These are phyloP conservation scores for Pisolithus marmoratus DNA, from an alignment of 768 basidiomycete species.

Conservation along the genomic window DNA sequence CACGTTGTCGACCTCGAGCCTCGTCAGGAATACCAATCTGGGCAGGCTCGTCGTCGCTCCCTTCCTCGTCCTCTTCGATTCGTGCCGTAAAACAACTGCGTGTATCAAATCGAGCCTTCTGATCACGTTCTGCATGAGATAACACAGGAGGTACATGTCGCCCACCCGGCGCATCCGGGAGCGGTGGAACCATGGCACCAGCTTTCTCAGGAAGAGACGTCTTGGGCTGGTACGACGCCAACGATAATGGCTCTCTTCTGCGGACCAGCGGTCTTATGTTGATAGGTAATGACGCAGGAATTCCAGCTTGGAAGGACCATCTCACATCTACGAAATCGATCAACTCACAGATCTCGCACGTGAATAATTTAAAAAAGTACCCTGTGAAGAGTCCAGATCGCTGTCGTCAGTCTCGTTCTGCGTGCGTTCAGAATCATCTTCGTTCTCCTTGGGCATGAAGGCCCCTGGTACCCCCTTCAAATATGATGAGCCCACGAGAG, in stretches of 20 bases:
- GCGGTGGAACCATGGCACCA: constrained; percentile 25
- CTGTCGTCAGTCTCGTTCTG: constrained; percentile 14
- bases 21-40: constrained; percentile 18
- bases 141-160: constrained; percentile 38
- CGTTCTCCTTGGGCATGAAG: constrained; percentile 31
- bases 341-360: background rate
- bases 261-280: constrained; percentile 40
- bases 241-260: constrained; percentile 35
- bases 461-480: constrained; percentile 22
- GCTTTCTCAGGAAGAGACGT: constrained; percentile 37
- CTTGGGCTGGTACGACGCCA: constrained; percentile 56
- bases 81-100: constrained; percentile 49
- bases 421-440: constrained; percentile 21
- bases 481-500: constrained; percentile 41
- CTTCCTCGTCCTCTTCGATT: constrained; percentile 42
- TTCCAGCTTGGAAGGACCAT: constrained; percentile 20
- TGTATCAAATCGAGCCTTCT: constrained; percentile 46
- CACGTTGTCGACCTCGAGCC: constrained; percentile 50
- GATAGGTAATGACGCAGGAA: constrained; percentile 60
- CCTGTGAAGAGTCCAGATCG: constrained; percentile 22
- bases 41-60: constrained; percentile 19
- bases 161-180: constrained; percentile 8
- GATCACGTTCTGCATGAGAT: constrained; percentile 66
- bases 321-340: constrained; percentile 16
- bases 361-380: constrained; percentile 13